A percentile compares a stretch with the other conserved stretches of the same genome.
phyloP scores from a whole-genome alignment of 23 red algal species.

The Cyanidioschyzon merolae region DNA sequence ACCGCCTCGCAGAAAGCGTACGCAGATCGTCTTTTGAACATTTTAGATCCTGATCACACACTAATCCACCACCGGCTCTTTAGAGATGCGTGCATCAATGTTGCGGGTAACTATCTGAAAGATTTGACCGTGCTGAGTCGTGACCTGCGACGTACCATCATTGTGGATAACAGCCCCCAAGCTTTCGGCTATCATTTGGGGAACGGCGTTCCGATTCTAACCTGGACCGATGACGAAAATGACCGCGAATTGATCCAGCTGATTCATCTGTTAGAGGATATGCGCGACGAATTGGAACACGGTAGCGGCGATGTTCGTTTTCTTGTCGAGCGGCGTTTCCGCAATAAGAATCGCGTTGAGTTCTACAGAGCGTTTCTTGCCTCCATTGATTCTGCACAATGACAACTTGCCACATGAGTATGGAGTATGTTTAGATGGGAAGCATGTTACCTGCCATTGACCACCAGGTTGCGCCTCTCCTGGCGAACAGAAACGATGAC shows the following conservation, averaged over 20 bases:
- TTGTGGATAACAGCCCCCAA: slow-evolving; percentile 87
- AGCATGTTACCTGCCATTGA: too few species aligned
- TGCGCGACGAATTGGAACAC: background rate
- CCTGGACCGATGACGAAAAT: slow-evolving; percentile 54
- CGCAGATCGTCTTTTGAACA: slow-evolving; percentile 74
- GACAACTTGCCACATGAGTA: too few species aligned
- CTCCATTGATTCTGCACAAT: background rate
- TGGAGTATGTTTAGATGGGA: too few species aligned
- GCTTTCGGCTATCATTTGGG: slow-evolving; percentile 66
- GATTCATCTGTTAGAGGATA: background rate
- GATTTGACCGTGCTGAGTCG: slow-evolving; percentile 71
- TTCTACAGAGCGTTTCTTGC: background rate
- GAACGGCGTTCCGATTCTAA: slow-evolving; percentile 64
- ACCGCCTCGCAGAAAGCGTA: slow-evolving; percentile 81
- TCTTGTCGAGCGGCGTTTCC: background rate
- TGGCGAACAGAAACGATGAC: too few species aligned
- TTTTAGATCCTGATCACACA: slow-evolving; percentile 39
- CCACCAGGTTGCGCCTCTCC: too few species aligned
- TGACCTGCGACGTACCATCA: slow-evolving; percentile 62
- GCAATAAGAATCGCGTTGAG: background rate
- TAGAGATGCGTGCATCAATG: slow-evolving; percentile 60
- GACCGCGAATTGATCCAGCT: slow-evolving; percentile 37
- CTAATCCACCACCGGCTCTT: slow-evolving; percentile 45
- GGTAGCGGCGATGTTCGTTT: background rate
- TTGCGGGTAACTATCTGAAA: slow-evolving; percentile 82